A percentile compares a stretch with the other conserved stretches of the same genome.
These are phyloP conservation scores for Diaporthe vaccinii DNA, from an alignment of 2,329 filamentous ascomycete genomes.

Conservation along the genomic window DNA sequence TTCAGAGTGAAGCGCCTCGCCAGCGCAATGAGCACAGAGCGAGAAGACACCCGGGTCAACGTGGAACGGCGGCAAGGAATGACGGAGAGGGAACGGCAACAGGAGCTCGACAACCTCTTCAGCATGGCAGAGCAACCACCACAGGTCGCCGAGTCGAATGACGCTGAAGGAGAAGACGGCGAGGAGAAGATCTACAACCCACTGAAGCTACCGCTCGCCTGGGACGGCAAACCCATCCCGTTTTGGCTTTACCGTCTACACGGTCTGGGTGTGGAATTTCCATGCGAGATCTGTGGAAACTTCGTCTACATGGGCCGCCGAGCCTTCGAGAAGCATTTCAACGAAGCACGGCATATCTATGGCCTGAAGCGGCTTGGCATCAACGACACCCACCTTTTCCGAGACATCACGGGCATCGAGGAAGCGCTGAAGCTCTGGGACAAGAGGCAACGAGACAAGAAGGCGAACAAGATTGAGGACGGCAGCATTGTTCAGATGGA, in stretches of 20 bases:
- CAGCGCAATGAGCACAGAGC: slow-evolving; percentile 86
- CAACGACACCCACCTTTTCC: slow-evolving; percentile 89
- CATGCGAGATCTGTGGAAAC: slow-evolving; percentile 97
- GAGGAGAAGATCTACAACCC: slow-evolving; percentile 97
- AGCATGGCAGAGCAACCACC: slow-evolving; percentile 63
- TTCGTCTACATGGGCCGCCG: slow-evolving; percentile 98
- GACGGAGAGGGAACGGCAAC: slow-evolving; percentile 95
- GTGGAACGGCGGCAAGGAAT: slow-evolving; percentile 97
- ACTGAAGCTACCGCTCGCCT: slow-evolving; percentile 92
- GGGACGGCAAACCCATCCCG: slow-evolving; percentile 99
- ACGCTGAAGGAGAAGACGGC: slow-evolving; percentile 80
- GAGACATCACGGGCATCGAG: slow-evolving; percentile 93
- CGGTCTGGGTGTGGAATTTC: slow-evolving; percentile 92
- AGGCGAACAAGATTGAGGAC: slow-evolving; percentile 79
- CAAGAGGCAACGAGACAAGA: slow-evolving; percentile 90
- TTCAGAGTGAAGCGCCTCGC: slow-evolving; percentile 85
- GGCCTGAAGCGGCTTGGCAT: slow-evolving; percentile 95
- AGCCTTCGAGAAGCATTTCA: slow-evolving; percentile 99
- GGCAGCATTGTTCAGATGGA: slow-evolving; percentile 98
- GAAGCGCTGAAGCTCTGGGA: slow-evolving; percentile 92
- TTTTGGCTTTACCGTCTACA: slow-evolving; percentile 99
- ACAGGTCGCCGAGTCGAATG: slow-evolving; percentile 64
- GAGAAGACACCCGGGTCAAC: slow-evolving; percentile 91
- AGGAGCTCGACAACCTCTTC: slow-evolving; percentile 91
- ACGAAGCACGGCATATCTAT: slow-evolving; percentile 92